Evolutionary conservation across 441 rosid genomes (phyloP), one percentile per base, ranked within the genome.

Genomic region (Aquilaria agallochum): DNA sequence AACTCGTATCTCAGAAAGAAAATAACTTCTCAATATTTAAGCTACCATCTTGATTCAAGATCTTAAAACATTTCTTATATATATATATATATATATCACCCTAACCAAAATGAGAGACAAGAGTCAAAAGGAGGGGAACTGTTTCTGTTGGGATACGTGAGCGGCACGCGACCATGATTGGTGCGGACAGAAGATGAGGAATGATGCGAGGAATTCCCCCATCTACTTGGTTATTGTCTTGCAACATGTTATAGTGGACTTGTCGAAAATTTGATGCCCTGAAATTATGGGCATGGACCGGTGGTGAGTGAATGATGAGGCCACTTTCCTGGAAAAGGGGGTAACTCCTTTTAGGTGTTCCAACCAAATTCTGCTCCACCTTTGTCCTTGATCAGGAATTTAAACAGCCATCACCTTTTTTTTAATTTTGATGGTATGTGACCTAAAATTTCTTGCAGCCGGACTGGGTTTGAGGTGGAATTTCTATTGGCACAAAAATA

Each of bases 271-370:
- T 65, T 51, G 74, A 74, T 74, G 77, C 82, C 84, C 78, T 73
- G 78, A 79, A 85, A 85, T 81, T 73, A 64, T 67, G 81, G 45
- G 80, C 72, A 72, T 70, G 91, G 83, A 80, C 94, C 85, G 75
- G 27, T 20, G 45, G 45, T 40, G 45, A 40, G 9, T 40, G 45
- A 84, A 76, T 79, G 78, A 81, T 76, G 76, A 75, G 66, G 60
- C 57, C 74, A 75, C 76, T 84, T 84, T 79, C 84, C 76, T 56
- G 62, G 64, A 51, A 78, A 74, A 63, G 64, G 45, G 13, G 72
- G 55, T 77, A 65, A 72, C 80, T 75, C 42, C 7, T 83, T 83
- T 90, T 75, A 13, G 65, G 27, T 20, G 27, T 20, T 20, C 27
- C 27, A 20, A 20, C 27, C 75, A 75, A 83, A 74, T 67, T 76